Conservation (phyloP, 2,329 filamentous ascomycete species). For the Ampelomyces quisqualis region DNA sequence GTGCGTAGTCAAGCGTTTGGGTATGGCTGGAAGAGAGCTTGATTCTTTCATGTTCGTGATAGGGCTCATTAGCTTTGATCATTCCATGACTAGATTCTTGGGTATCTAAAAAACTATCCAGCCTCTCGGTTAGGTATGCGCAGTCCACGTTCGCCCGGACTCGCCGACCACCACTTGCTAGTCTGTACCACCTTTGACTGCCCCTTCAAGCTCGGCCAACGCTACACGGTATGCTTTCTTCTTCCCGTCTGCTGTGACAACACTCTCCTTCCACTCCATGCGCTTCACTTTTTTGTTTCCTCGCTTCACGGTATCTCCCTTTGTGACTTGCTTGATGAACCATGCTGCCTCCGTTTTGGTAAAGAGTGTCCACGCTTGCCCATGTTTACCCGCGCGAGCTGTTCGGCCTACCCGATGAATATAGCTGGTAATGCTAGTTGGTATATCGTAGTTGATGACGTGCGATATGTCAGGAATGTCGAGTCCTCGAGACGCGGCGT, state of each 20-base stretch:
- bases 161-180: constrained; percentile 1
- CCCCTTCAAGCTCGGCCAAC: constrained; percentile 62
- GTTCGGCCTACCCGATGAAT: constrained; percentile 91
- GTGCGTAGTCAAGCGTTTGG: not conserved
- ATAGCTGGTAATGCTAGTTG: constrained; percentile 76
- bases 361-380: constrained; percentile 83
- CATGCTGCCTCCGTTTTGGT: constrained; percentile 80
- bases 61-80: not conserved
- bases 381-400: constrained; percentile 73
- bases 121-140: not conserved
- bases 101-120: constrained; percentile 1
- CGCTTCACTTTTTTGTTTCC: constrained; percentile 49
- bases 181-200: constrained; percentile 50
- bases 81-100: not conserved
- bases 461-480: constrained; percentile 78
- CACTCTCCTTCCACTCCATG: constrained; percentile 45
- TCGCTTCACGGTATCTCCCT: constrained; percentile 54
- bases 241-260: constrained; percentile 43
- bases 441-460: constrained; percentile 93
- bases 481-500: constrained; percentile 88
- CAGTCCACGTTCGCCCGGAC: not conserved
- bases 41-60: not conserved
- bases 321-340: constrained; percentile 85
- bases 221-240: constrained; percentile 54
- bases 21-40: not conserved